phyloP scores from a whole-genome alignment of 345 rosid genomes.

The Melaleuca quinquenervia region DNA sequence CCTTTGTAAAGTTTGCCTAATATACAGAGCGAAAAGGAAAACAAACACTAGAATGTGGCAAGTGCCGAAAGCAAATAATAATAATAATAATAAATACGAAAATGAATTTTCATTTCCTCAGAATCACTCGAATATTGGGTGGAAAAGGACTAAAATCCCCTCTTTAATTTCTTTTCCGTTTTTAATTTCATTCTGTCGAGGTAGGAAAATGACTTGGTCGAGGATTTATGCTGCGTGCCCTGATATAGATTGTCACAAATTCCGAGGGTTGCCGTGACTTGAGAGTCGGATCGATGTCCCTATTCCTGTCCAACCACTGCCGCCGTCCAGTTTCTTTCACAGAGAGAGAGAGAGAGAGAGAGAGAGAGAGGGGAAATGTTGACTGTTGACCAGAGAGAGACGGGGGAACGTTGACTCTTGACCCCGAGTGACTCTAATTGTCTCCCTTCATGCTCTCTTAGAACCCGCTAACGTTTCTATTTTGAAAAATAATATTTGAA shows the following conservation, averaged over 20 bases:
- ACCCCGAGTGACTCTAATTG: neutral
- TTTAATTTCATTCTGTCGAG: neutral
- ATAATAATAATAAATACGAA: no score
- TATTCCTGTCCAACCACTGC: neutral
- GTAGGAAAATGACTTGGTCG: neutral
- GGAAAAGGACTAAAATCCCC: neutral
- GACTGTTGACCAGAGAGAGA: neutral
- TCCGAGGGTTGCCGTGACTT: neutral
- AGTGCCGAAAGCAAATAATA: no score
- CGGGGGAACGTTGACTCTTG: neutral
- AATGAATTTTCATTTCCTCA: neutral
- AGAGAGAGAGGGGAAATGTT: neutral
- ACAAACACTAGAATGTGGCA: no score
- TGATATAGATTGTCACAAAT: neutral
- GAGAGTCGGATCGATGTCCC: neutral
- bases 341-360: no score
- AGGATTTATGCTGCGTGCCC: neutral
- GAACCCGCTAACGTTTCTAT: no score
- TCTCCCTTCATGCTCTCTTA: neutral
- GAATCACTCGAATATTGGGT: neutral
- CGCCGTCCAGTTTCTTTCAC: neutral
- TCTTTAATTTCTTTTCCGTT: neutral
- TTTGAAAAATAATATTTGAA: no score
- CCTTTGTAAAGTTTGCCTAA: no score
- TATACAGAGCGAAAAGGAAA: no score